A percentile compares a stretch with the other conserved stretches of the same genome.
These are phyloP conservation scores for Apiospora phragmitis DNA, from an alignment of 2,329 filamentous ascomycete species.

Conservation along the genomic window DNA sequence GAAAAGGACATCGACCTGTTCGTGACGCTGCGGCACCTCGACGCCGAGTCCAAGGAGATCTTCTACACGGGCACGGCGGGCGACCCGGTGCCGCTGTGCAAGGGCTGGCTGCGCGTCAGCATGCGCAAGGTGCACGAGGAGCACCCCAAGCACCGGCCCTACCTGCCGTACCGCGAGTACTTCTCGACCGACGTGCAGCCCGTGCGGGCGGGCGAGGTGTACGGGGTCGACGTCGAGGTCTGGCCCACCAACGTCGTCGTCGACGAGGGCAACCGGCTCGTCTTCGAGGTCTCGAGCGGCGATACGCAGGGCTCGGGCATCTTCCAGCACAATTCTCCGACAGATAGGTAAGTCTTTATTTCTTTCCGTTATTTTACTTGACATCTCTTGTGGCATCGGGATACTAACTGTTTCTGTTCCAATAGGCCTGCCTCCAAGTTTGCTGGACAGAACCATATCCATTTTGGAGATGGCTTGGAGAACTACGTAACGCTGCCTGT, in stretches of 20 bases:
- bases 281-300: slow-evolving; percentile 46
- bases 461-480: slow-evolving; percentile 42
- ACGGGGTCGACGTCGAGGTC: slow-evolving; percentile 61
- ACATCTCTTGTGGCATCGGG: neutral
- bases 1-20: slow-evolving; percentile 63
- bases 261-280: slow-evolving; percentile 45
- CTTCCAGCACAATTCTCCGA: slow-evolving; percentile 45
- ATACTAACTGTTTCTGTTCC: neutral
- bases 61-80: slow-evolving; percentile 67
- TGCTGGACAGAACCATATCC: slow-evolving; percentile 45
- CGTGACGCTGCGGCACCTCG: slow-evolving; percentile 61
- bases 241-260: slow-evolving; percentile 65
- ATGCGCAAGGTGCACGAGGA: slow-evolving; percentile 53
- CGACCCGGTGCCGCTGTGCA: slow-evolving; percentile 61
- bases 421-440: slow-evolving; percentile 39
- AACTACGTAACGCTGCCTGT: slow-evolving; percentile 50
- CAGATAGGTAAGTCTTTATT: slow-evolving; percentile 36
- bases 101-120: slow-evolving; percentile 63
- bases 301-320: slow-evolving; percentile 55
- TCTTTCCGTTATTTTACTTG: neutral
- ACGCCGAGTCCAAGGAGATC: slow-evolving; percentile 54
- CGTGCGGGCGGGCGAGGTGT: slow-evolving; percentile 56
- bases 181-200: slow-evolving; percentile 54
- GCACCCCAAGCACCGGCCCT: slow-evolving; percentile 52
- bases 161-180: slow-evolving; percentile 61